These are phyloP conservation scores for Raddia distichophylla DNA, from an alignment of 176 grass and related monocot genomes.

Conservation along the genomic window DNA sequence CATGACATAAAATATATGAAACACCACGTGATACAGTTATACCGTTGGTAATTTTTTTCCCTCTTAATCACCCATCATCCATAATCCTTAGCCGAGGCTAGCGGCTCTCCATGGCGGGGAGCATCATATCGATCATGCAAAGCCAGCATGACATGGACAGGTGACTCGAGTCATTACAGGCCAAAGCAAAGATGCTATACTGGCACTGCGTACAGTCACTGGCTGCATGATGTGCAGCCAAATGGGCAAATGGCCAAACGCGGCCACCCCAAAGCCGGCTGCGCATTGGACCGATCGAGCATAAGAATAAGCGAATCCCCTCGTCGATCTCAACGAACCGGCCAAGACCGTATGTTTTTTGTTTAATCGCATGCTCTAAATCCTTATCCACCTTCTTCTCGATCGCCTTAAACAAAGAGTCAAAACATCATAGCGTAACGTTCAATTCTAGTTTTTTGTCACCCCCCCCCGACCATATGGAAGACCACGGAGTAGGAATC, in stretches of 20 bases:
- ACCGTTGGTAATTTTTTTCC: background rate
- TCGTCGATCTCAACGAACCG: constrained; percentile 51
- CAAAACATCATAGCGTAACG: background rate
- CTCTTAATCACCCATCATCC: background rate
- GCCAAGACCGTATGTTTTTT: constrained; percentile 14
- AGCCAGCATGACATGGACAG: background rate
- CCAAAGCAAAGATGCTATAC: background rate
- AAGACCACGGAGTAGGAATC: background rate
- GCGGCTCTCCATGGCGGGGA: background rate
- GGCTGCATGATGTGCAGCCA: too few relatives aligned
- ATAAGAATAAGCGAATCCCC: constrained; percentile 42
- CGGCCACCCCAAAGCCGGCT: constrained; percentile 24
- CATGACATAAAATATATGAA: too few relatives aligned
- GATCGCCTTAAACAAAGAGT: constrained; percentile 33
- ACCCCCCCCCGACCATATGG: too few relatives aligned
- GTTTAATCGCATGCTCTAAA: background rate
- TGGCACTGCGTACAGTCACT: background rate
- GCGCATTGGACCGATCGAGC: constrained; percentile 22
- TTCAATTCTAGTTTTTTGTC: background rate
- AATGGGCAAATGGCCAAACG: background rate
- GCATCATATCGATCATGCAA: background rate
- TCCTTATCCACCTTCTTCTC: constrained; percentile 31
- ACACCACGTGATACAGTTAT: too few relatives aligned
- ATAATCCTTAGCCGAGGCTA: background rate
- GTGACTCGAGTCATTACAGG: background rate